Evolutionary conservation across 1,284 basidiomycete genomes (phyloP).

Genomic region (Ceratobasidium sp.): DNA sequence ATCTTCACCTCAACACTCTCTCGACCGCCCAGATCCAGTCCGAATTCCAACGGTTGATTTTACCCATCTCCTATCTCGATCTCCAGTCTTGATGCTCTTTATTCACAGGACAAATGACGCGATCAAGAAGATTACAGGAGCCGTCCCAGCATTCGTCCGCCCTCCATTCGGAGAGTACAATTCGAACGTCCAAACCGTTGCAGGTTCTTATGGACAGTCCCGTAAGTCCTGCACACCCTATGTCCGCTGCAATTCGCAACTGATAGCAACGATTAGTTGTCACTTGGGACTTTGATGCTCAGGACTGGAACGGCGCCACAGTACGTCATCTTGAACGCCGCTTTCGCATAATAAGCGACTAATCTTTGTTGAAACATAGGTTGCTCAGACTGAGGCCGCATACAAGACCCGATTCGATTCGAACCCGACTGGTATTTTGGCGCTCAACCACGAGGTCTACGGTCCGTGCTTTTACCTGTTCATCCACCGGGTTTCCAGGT

Average conservation of each 20-base stretch:
- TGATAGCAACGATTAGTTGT: slow-evolving; percentile 12
- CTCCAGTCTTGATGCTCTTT: background rate
- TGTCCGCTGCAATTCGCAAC: background rate
- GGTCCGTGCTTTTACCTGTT: background rate
- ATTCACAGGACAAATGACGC: slow-evolving; percentile 35
- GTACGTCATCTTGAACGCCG: background rate
- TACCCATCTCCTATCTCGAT: too few species aligned
- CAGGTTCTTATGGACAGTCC: slow-evolving; percentile 26
- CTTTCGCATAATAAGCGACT: background rate
- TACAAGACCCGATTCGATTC: slow-evolving; percentile 30
- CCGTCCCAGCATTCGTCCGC: slow-evolving; percentile 46
- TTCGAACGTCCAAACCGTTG: slow-evolving; percentile 37
- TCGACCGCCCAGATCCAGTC: slow-evolving; percentile 24
- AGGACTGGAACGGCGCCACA: slow-evolving; percentile 28
- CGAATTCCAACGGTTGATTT: slow-evolving; percentile 17
- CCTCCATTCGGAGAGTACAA: slow-evolving; percentile 43
- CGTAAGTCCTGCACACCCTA: slow-evolving; percentile 14
- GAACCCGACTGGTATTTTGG: slow-evolving; percentile 38
- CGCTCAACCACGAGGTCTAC: slow-evolving; percentile 26
- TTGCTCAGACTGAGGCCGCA: slow-evolving; percentile 21
- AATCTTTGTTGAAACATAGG: background rate
- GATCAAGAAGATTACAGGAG: slow-evolving; percentile 45
- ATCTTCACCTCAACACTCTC: slow-evolving; percentile 40
- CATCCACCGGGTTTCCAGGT: slow-evolving; percentile 49
- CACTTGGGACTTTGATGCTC: slow-evolving; percentile 35